These are phyloP conservation scores for Trypanosoma cruzi DNA, from an alignment of 208 protist species.

Conservation along the genomic window DNA sequence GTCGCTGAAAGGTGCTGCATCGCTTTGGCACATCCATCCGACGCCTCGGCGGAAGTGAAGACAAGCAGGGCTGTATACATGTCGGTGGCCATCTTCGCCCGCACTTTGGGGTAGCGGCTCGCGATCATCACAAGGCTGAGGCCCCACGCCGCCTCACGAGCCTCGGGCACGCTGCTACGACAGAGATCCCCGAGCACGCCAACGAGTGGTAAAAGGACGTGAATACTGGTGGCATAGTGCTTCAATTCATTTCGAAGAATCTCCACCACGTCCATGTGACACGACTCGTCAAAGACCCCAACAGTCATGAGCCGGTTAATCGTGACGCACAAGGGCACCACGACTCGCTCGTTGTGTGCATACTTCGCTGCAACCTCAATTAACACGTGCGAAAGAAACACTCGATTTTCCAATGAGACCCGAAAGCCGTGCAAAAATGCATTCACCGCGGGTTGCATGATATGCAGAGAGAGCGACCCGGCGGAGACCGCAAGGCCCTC, in stretches of 20 bases:
- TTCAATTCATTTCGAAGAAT: constrained; percentile 72
- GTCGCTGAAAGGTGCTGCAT: constrained; percentile 62
- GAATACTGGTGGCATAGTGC: constrained; percentile 76
- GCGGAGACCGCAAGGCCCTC: constrained; percentile 85
- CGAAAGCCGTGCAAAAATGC: constrained; percentile 62
- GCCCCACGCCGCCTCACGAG: constrained; percentile 57
- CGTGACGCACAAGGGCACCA: constrained; percentile 75
- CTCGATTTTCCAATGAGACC: constrained; percentile 9
- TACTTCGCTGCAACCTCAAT: constrained; percentile 50
- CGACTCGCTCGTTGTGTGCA: constrained; percentile 72
- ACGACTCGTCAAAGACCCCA: constrained; percentile 44
- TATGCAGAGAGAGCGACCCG: constrained; percentile 86
- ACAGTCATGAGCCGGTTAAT: constrained; percentile 60
- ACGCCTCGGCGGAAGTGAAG: constrained; percentile 35
- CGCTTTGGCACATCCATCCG: constrained; percentile 40
- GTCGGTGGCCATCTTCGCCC: constrained; percentile 75
- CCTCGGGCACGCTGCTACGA: constrained; percentile 48
- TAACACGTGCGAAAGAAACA: constrained; percentile 54
- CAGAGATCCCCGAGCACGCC: constrained; percentile 67
- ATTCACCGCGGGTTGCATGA: constrained; percentile 57
- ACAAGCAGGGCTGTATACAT: constrained; percentile 90
- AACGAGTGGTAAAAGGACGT: constrained; percentile 73
- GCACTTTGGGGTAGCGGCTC: constrained; percentile 92
- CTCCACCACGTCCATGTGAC: constrained; percentile 53
- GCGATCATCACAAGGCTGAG: constrained; percentile 88